Conservation (phyloP, 1,284 basidiomycete species). For the Tylopilus sp. region DNA sequence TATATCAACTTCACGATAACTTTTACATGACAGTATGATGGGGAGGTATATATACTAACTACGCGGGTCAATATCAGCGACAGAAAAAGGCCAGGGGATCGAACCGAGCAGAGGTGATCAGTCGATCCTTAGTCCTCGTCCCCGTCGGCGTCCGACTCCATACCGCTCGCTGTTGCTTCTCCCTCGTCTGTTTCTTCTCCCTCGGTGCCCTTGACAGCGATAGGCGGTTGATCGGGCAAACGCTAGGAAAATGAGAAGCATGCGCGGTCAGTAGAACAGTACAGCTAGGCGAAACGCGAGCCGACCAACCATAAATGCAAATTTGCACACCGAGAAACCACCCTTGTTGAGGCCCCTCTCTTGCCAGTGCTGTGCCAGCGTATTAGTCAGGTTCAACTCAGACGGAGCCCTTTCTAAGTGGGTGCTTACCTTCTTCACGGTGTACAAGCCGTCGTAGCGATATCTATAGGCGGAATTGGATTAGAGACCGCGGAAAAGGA, state of each 20-base stretch:
- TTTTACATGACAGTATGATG: not conserved
- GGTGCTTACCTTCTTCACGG: conserved; percentile 56
- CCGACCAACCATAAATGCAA: conserved; percentile 59
- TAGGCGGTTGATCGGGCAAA: conserved; percentile 52
- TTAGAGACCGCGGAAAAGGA: not conserved
- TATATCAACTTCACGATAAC: not conserved
- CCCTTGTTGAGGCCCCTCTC: conserved; percentile 59
- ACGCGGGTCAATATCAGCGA: not conserved
- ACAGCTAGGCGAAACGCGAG: not conserved
- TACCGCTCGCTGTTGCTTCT: conserved; percentile 10
- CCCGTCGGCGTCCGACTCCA: conserved; percentile 15
- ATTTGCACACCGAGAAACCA: conserved; percentile 75
- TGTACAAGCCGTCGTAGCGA: conserved; percentile 81
- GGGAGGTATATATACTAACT: not conserved
- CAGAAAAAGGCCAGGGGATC: not conserved
- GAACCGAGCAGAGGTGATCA: not conserved
- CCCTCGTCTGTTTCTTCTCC: conserved; percentile 11
- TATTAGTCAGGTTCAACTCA: not conserved
- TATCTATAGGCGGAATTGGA: conserved; percentile 45
- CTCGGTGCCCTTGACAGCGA: conserved; percentile 39
- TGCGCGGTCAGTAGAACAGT: not conserved
- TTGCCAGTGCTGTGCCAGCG: conserved; percentile 53
- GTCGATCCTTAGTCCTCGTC: not conserved
- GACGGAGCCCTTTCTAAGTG: not conserved
- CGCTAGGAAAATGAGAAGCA: conserved; percentile 40